Evolutionary conservation across 768 basidiomycete species (phyloP), one percentile per base, ranked within the genome.

Genomic region (Pleurotus tuber-regium): DNA sequence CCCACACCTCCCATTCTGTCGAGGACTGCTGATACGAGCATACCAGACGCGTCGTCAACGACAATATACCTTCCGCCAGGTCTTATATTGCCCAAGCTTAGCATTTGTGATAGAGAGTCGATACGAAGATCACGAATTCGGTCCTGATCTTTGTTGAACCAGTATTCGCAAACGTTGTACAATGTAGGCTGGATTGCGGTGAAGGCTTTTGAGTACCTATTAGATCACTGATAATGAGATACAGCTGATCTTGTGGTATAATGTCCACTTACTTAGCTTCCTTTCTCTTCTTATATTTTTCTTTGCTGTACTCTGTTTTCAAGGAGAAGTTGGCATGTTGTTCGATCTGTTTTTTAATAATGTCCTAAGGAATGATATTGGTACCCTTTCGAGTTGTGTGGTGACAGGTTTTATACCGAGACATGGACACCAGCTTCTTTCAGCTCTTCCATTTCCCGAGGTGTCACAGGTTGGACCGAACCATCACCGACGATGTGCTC

Each of bases 241-340:
- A 46, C 24, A 35, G 9, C 29, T 40, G 35, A 16, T 40, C 33
- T 30, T 23, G 12, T 3, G 14, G 23, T 19, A 16, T 19, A 21
- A n/a, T n/a, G n/a, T n/a, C 7, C 12, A 65, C 85, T 58, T 63
- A 96, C 95, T 98, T 99, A 51, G 91, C 93, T 70, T 95, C 92
- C 67, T 99, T 99, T 31, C 92, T 79, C 66, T 95, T 96, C 66
- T 83, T 88, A 70, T 98, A 99, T 66, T 99, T 99, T 62, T 98
- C 95, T 69, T 99, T 98, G 69, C 91, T 94, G 68, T 95, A 98
- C 67, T 96, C 97, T 1, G 95, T 98, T 70, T 98, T 98, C 43
- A 98, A 73, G 9, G 85, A 84, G 66, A 89, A 99, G 60, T 91
- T 89, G 25, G 89, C 86, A 61, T 98, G 96, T 61, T 86, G 82